phyloP scores from a whole-genome alignment of 805 yeast species.

The Saccharomycopsis guyanensis region DNA sequence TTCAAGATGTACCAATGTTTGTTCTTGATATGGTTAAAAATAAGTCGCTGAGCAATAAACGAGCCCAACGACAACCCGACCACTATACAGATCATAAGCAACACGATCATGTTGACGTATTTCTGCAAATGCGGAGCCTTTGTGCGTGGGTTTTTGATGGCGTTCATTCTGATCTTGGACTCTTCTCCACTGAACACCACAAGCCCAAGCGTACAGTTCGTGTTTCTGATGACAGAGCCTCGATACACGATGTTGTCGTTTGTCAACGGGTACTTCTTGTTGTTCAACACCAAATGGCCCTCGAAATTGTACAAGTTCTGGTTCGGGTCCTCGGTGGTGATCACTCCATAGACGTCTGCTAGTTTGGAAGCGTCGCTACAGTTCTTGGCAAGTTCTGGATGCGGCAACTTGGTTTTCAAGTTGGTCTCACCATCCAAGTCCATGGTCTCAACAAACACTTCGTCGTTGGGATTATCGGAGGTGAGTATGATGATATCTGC shows the following conservation, averaged over 20 bases:
- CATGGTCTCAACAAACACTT: constrained; percentile 85
- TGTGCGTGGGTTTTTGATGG: constrained; percentile 78
- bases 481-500: constrained; percentile 78
- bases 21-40: constrained; percentile 31
- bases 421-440: constrained; percentile 97
- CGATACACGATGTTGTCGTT: constrained; percentile 82
- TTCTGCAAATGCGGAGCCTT: constrained; percentile 90
- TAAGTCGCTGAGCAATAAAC: constrained; percentile 65
- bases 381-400: constrained; percentile 48
- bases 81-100: constrained; percentile 83
- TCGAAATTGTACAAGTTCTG: constrained; percentile 85
- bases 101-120: constrained; percentile 73
- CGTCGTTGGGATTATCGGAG: constrained; percentile 52
- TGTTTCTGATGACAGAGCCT: constrained; percentile 85
- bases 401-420: constrained; percentile 67
- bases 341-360: constrained; percentile 40
- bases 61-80: constrained; percentile 68
- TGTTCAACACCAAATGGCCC: constrained; percentile 48
- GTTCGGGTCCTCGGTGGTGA: constrained; percentile 87
- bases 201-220: constrained; percentile 63
- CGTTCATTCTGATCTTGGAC: constrained; percentile 91
- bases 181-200: constrained; percentile 95
- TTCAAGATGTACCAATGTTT: constrained; percentile 66
- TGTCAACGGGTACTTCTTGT: constrained; percentile 50
- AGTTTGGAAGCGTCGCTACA: constrained; percentile 45